Conservation (phyloP, 176 grass and related monocot genomes). For the Oryza meridionalis region DNA sequence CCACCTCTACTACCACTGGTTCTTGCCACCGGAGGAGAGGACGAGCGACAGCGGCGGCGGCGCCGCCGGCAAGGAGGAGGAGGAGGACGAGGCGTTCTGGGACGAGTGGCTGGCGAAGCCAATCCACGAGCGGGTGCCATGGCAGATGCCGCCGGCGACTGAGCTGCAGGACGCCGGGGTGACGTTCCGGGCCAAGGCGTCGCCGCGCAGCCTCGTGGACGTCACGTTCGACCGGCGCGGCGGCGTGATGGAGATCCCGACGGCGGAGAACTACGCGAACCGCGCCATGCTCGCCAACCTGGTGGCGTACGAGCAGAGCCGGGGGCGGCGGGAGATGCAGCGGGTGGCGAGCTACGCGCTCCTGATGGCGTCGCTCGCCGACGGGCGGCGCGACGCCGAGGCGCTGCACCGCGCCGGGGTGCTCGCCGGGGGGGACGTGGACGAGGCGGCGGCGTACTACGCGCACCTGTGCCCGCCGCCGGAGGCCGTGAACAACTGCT, state of each 20-base stretch:
- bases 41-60: background rate
- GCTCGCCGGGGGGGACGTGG: slow-evolving; percentile 25
- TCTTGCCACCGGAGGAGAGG: slow-evolving; percentile 43
- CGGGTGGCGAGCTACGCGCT: slow-evolving; percentile 52
- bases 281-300: slow-evolving; percentile 44
- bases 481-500: slow-evolving; percentile 42
- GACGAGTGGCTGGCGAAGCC: slow-evolving; percentile 38
- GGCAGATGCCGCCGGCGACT: slow-evolving; percentile 41
- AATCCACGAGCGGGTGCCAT: slow-evolving; percentile 36
- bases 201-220: slow-evolving; percentile 47
- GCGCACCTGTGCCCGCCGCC: slow-evolving; percentile 42
- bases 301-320: slow-evolving; percentile 57
- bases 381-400: slow-evolving; percentile 39
- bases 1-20: slow-evolving; percentile 63
- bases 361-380: slow-evolving; percentile 43
- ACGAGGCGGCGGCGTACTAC: slow-evolving; percentile 46
- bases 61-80: background rate
- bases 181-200: slow-evolving; percentile 39
- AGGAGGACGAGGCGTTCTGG: slow-evolving; percentile 17
- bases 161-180: slow-evolving; percentile 47
- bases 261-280: slow-evolving; percentile 54
- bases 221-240: slow-evolving; percentile 24
- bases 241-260: slow-evolving; percentile 49
- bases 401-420: slow-evolving; percentile 42
- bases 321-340: slow-evolving; percentile 51